Conservation (phyloP, 257 asterid species). For the Gynochthodes officinalis region DNA sequence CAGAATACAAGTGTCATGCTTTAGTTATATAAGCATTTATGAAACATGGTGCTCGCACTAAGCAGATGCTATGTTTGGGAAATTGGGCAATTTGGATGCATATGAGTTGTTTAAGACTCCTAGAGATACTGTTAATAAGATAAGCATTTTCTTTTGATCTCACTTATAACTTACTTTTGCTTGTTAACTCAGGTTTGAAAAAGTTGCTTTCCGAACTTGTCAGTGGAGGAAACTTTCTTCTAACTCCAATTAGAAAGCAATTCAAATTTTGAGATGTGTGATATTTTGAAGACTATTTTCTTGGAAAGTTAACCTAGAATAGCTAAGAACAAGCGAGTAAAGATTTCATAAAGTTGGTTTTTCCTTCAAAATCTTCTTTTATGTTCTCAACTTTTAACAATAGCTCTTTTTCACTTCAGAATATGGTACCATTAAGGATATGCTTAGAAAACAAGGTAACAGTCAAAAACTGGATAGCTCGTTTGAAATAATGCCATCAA, state of each 20-base stretch:
- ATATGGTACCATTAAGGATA: slow-evolving; percentile 29
- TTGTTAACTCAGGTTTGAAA: not conserved
- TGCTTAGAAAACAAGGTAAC: slow-evolving; percentile 32
- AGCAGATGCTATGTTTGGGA: not conserved
- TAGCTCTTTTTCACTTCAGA: slow-evolving; percentile 31
- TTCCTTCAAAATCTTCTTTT: not conserved
- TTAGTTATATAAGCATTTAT: not conserved
- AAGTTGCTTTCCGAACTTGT: not conserved
- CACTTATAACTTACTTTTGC: not conserved
- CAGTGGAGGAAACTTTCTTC: not conserved
- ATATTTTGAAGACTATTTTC: too few species aligned
- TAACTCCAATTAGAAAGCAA: not conserved
- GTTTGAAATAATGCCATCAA: slow-evolving; percentile 26
- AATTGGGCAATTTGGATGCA: not conserved
- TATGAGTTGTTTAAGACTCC: not conserved
- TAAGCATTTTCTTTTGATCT: not conserved
- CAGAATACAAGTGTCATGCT: not conserved
- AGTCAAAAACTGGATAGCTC: slow-evolving; percentile 31
- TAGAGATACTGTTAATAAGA: not conserved
- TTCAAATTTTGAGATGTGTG: not conserved
- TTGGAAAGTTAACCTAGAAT: not conserved
- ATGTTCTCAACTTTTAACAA: not conserved
- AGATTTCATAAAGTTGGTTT: not conserved
- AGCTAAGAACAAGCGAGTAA: not conserved
- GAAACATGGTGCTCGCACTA: not conserved